Base-by-base conservation (phyloP, 371 early-diverging fungal species). In the Rhizopus delemar region DNA sequence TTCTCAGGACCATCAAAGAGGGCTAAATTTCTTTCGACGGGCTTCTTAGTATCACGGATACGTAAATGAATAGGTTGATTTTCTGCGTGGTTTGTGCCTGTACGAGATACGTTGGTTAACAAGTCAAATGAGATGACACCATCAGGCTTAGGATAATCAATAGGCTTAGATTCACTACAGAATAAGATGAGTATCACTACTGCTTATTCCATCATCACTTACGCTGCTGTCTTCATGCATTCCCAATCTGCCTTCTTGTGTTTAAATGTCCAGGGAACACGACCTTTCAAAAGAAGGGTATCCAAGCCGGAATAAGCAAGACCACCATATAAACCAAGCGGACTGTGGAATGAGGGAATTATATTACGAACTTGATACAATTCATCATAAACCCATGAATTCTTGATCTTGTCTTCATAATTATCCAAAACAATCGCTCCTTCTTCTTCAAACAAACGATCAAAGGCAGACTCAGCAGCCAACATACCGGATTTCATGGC, bases 131-230 rank as follows among this genome's bases (percentile, higher is more conserved):
- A 90, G 53, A 95, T 85, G 28, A 90, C 89, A 58, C 96, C 96
- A 79, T 99, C 98, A 35, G 99, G 96, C 79, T 97, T 98, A 50
- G 96, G 97, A 70, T 98, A 97, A 34, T 96, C 97, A 72, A 98
- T 97, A 33, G 91, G 94, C 70, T 86, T 87, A 62, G 71, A 78
- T 62, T 85, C 74, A 45, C 73, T 75, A 57, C 43, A 43, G 7
- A 45, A 43, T 8, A 8, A 36, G 6, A 36, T 22, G 22, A 22
- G 22, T 22, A 22, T 22, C 22, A 22, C 22, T 22, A 22, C 22
- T 22, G 22, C 22, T 22, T 22, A 22, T 22, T 22, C 22, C 15
- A 32, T 52, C 11, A 36, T 32, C 34, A 62, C 69, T 60, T 77
- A 75, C 78, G 73, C 81, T 28, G 92, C 91, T 5, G 88, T 85